Evolutionary conservation across 768 basidiomycete species (phyloP).

Genomic region (Mycena capillaripes): DNA sequence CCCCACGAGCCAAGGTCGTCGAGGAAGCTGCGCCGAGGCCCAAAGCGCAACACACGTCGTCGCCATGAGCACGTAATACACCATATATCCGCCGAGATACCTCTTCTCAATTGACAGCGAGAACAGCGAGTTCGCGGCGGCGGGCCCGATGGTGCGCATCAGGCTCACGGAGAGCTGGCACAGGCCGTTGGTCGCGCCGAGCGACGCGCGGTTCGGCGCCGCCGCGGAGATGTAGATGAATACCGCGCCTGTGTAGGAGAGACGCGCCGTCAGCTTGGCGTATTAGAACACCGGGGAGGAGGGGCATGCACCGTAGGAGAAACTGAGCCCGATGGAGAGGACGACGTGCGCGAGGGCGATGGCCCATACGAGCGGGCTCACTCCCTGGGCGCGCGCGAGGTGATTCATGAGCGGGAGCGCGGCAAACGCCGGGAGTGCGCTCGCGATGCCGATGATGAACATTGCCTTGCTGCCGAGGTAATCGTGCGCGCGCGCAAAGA

Average conservation of each 20-base stretch:
- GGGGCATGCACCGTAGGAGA: conserved; percentile 48
- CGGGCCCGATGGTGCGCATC: conserved; percentile 64
- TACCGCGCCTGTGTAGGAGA: conserved; percentile 50
- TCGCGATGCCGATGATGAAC: conserved; percentile 58
- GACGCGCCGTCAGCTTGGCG: not conserved
- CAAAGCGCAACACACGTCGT: conserved; percentile 42
- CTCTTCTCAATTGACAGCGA: conserved; percentile 66
- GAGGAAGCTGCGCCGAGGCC: conserved; percentile 48
- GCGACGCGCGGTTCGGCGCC: conserved; percentile 62
- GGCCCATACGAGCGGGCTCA: conserved; percentile 44
- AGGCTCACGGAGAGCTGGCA: conserved; percentile 54
- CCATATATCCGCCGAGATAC: conserved; percentile 63
- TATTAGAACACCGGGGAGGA: conserved; percentile 39
- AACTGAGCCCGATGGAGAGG: conserved; percentile 46
- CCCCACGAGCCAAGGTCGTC: conserved; percentile 43
- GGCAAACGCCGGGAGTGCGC: conserved; percentile 59
- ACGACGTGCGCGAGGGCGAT: conserved; percentile 45
- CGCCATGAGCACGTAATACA: conserved; percentile 56
- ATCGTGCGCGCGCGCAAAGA: conserved; percentile 66
- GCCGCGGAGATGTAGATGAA: conserved; percentile 66
- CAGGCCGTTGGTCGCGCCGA: conserved; percentile 66
- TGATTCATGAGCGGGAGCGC: conserved; percentile 66
- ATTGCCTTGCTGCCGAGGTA: conserved; percentile 68
- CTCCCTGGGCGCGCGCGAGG: conserved; percentile 49
- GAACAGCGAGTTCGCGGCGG: conserved; percentile 69